Evolutionary conservation across 768 basidiomycete genomes (phyloP).

Genomic region (Tricholoma hemisulphureum): DNA sequence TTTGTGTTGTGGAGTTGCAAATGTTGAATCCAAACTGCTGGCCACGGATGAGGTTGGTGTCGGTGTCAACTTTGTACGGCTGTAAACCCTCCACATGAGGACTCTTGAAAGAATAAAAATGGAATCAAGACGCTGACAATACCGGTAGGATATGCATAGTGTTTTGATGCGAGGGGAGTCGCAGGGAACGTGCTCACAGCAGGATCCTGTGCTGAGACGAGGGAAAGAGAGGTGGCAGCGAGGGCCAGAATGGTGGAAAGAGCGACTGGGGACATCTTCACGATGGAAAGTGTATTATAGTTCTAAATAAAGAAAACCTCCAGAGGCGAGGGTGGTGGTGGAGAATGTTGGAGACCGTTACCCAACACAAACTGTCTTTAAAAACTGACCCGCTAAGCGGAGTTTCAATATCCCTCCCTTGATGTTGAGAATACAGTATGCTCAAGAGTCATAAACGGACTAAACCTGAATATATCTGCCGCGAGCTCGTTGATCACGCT

Average conservation of each 20-base stretch:
- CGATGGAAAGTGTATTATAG: background rate
- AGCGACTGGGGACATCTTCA: background rate
- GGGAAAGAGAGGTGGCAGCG: background rate
- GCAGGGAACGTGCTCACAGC: conserved; percentile 33
- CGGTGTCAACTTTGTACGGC: conserved; percentile 40
- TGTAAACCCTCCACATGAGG: too few species aligned
- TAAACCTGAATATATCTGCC: too few species aligned
- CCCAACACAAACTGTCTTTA: background rate
- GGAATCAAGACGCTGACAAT: conserved; percentile 31
- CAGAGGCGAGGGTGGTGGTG: background rate
- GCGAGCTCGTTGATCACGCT: too few species aligned
- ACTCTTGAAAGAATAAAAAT: background rate
- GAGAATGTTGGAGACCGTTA: background rate
- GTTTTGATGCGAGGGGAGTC: conserved; percentile 41
- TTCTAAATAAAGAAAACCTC: background rate
- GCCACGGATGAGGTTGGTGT: conserved; percentile 31
- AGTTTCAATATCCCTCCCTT: background rate
- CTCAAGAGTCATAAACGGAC: too few species aligned
- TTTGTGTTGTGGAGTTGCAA: conserved; percentile 67
- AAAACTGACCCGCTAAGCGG: background rate
- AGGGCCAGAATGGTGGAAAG: background rate
- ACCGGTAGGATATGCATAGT: conserved; percentile 39
- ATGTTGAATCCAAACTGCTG: conserved; percentile 62
- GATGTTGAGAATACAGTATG: too few species aligned
- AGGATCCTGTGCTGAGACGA: background rate